phyloP scores from a whole-genome alignment of 208 protist genomes.

The Acanthamoeba lenticulata region DNA sequence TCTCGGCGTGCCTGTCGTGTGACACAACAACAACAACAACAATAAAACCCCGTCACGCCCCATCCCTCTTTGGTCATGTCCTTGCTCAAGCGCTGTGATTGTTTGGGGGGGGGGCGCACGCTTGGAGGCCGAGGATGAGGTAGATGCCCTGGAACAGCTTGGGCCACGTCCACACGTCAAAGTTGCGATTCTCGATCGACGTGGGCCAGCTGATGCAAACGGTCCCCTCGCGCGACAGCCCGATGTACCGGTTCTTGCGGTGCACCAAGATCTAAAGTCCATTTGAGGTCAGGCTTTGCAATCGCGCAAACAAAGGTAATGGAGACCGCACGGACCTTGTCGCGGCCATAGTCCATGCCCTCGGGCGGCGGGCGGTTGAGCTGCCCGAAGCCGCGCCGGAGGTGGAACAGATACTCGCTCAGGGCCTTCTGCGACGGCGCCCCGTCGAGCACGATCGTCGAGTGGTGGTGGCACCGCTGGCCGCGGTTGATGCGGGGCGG shows the following conservation, averaged over 20 bases:
- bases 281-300: neutral
- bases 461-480: slow-evolving; percentile 49
- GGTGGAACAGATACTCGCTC: slow-evolving; percentile 54
- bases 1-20: slow-evolving; percentile 22
- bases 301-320: neutral
- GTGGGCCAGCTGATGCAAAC: slow-evolving; percentile 59
- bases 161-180: slow-evolving; percentile 40
- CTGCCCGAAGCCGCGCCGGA: slow-evolving; percentile 49
- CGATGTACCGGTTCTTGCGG: slow-evolving; percentile 47
- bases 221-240: slow-evolving; percentile 44
- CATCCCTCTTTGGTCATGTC: too few relatives aligned
- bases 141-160: slow-evolving; percentile 67
- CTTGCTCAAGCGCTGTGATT: too few relatives aligned
- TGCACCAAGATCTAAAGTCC: slow-evolving; percentile 38
- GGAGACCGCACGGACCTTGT: neutral
- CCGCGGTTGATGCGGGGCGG: slow-evolving; percentile 22
- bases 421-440: neutral
- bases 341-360: slow-evolving; percentile 17
- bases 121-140: slow-evolving; percentile 28
- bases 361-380: slow-evolving; percentile 30
- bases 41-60: too few relatives aligned
- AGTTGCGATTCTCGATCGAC: neutral
- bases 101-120: neutral
- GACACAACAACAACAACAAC: neutral
- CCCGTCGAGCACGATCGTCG: neutral